Percentiles rank a stretch among this genome's conserved stretches.
phyloP scores from a whole-genome alignment of 768 basidiomycete species.

The Calocera viscosa region DNA sequence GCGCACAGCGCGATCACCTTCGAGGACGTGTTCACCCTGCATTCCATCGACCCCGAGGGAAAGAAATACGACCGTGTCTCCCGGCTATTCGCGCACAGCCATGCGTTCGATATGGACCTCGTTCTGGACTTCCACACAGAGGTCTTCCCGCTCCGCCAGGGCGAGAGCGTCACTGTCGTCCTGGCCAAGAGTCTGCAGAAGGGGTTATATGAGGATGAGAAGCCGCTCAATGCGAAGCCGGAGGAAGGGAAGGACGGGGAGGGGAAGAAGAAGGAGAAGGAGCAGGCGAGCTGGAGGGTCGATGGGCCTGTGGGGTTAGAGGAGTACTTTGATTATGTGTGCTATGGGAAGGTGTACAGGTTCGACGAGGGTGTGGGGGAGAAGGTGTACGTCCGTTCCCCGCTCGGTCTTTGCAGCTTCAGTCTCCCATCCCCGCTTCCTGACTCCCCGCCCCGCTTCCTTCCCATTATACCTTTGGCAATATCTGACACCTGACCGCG shows the following conservation, averaged over 20 bases:
- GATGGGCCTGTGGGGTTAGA: slow-evolving; percentile 34
- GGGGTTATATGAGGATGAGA: slow-evolving; percentile 17
- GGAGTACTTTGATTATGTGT: slow-evolving; percentile 96
- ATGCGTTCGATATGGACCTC: slow-evolving; percentile 84
- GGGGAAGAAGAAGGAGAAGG: slow-evolving; percentile 38
- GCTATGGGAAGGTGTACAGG: slow-evolving; percentile 99
- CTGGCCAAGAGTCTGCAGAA: slow-evolving; percentile 37
- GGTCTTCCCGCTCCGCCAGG: slow-evolving; percentile 58
- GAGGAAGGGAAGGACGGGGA: slow-evolving; percentile 23
- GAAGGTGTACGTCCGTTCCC: slow-evolving; percentile 52
- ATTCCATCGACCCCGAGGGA: slow-evolving; percentile 76
- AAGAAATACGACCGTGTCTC: slow-evolving; percentile 99
- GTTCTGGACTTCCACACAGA: slow-evolving; percentile 92
- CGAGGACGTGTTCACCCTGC: slow-evolving; percentile 84
- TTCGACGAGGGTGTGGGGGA: slow-evolving; percentile 79
- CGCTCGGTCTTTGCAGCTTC: neutral
- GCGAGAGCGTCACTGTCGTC: slow-evolving; percentile 70
- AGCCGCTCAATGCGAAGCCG: slow-evolving; percentile 17
- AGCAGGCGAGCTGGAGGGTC: slow-evolving; percentile 52
- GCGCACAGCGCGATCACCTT: slow-evolving; percentile 48
- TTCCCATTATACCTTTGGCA: no score
- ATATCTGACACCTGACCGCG: no score
- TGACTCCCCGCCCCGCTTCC: neutral
- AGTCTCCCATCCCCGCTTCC: slow-evolving; percentile 7
- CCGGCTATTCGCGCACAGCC: slow-evolving; percentile 74